Conservation (phyloP, 192 early-diverging fungal genomes). For the Entomortierella chlamydospora region DNA sequence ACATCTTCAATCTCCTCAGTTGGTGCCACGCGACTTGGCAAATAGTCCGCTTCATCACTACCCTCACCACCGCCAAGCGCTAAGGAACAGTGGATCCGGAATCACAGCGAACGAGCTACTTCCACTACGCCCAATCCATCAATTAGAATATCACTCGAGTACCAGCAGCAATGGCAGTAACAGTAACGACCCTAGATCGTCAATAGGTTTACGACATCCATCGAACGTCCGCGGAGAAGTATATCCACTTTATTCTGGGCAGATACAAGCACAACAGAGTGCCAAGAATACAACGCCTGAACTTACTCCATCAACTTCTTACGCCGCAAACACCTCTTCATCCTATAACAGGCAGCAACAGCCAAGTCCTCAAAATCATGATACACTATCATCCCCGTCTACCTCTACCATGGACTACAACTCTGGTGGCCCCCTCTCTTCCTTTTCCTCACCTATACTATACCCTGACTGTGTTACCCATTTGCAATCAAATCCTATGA, state of each 20-base stretch:
- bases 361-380: constrained; percentile 2
- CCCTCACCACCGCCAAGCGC: not conserved
- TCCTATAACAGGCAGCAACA: constrained; percentile 9
- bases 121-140: not conserved
- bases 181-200: not conserved
- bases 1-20: constrained; percentile 20
- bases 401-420: constrained; percentile 1
- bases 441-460: constrained; percentile 6
- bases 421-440: not conserved
- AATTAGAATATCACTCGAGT: constrained; percentile 33
- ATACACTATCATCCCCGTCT: not conserved
- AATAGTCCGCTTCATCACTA: not conserved
- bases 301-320: not conserved
- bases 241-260: not conserved
- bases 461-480: not conserved
- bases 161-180: constrained; percentile 20
- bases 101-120: not conserved
- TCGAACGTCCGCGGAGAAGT: constrained; percentile 1
- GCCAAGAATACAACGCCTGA: not conserved
- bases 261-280: constrained; percentile 11
- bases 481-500: not conserved
- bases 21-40: not conserved
- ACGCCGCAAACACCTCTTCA: constrained; percentile 1
- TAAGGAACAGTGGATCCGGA: not conserved
- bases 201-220: constrained; percentile 5